Evolutionary conservation across 345 rosid genomes (phyloP).

Genomic region (Euphorbia lathyris): DNA sequence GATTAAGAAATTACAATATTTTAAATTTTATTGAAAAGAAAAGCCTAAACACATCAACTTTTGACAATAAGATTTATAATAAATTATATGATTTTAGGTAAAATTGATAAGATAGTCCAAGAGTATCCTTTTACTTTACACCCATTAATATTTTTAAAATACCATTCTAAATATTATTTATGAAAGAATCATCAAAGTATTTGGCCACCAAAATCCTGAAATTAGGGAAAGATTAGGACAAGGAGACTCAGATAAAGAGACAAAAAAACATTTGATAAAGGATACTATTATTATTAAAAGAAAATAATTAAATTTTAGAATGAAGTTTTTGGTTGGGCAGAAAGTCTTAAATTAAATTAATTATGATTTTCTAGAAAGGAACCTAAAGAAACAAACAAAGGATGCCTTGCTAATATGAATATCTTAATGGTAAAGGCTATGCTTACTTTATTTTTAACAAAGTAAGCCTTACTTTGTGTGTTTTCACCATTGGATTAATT

Average conservation of each 20-base stretch:
- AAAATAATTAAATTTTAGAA: neutral
- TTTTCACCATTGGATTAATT: no score
- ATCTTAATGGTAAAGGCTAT: no score
- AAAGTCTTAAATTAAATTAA: neutral
- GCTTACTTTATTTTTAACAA: no score
- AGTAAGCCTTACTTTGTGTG: no score
- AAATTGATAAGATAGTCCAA: neutral
- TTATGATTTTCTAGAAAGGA: neutral
- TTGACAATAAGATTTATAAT: neutral
- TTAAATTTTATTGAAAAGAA: neutral
- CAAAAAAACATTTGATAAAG: neutral
- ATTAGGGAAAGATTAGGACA: slow-evolving; percentile 20
- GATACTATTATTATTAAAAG: slow-evolving; percentile 7
- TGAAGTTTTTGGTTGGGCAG: slow-evolving; percentile 3
- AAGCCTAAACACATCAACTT: slow-evolving; percentile 3
- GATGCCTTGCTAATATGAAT: neutral
- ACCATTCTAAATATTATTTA: neutral
- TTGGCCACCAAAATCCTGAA: slow-evolving; percentile 21
- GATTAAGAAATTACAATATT: neutral
- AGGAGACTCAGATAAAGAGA: neutral
- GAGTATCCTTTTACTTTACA: neutral
- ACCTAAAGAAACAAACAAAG: neutral
- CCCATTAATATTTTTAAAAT: neutral
- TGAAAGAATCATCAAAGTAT: neutral
- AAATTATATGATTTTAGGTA: neutral